Base-by-base conservation (phyloP, 108 stramenopile species). In the Skeletonema grethae region DNA sequence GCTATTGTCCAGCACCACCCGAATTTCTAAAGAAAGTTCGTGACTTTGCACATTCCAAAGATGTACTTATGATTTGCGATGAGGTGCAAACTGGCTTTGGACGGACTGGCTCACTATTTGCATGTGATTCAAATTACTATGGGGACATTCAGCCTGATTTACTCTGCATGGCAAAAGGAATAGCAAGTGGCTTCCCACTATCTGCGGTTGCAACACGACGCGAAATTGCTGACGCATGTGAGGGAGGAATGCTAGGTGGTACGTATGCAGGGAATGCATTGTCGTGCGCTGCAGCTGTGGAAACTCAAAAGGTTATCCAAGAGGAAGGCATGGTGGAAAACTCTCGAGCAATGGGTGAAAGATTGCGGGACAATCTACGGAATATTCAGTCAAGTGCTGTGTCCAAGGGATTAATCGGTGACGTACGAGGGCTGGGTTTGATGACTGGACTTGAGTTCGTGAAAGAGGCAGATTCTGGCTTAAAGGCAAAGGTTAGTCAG, bases 71-170 rank as follows among this genome's bases (percentile, higher is more conserved):
- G 70, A 97, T 97, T 63, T 86, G 85, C 57, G 98, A 98, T 65
- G 98, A 98, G 86, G 98, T 98, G 2, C 97, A 97, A 86, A 91
- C 90, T 10, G 98, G 98, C 7, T 92, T 99, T 83, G 98, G 98
- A 57, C 95, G 97, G 29, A 90, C 90, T 7, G 97, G 98, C 32
- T 89, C 73, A 28, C 43, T 97, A 20, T 98, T 96, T 94, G 96
- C 93, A 30, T 90, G 95, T 72, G 85, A 97, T 67, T 75, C 74
- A 12, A 67, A 86, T 22, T 65, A 82, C 50, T 72, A 65, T 65
- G 48, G 56, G 13, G 67, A 69, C 25, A 62, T 88, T 10, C 68
- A 70, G 29, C 88, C 90, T 7, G 90, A 92, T 72, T 83, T 92
- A 18, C 63, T 92, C 28, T 73, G 83, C 16, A 90, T 86, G 77